A percentile compares a stretch with the other conserved stretches of the same genome.
phyloP scores from a whole-genome alignment of 768 basidiomycete genomes.

The Suillus ampliporus region DNA sequence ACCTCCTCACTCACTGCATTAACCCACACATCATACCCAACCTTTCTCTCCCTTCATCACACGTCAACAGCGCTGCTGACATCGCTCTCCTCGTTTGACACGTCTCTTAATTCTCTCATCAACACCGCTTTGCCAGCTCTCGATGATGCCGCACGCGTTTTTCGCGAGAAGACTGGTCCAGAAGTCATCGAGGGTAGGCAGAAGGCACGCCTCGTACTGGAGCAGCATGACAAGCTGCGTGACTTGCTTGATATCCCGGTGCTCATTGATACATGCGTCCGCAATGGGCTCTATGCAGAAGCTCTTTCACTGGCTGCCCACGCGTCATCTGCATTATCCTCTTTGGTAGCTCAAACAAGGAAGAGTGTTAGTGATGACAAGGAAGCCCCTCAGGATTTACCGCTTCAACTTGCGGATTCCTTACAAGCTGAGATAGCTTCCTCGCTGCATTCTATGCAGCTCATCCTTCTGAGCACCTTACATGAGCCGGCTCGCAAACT shows the following conservation, averaged over 20 bases:
- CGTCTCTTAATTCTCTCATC: conserved; percentile 74
- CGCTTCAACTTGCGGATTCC: conserved; percentile 45
- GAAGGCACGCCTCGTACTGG: conserved; percentile 84
- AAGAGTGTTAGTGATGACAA: background rate
- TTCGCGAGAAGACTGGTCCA: conserved; percentile 72
- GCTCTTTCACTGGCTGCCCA: conserved; percentile 86
- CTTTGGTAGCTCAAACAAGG: conserved; percentile 48
- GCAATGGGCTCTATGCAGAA: conserved; percentile 91
- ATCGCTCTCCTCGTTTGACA: conserved; percentile 76
- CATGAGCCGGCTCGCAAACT: conserved; percentile 85
- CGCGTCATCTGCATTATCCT: conserved; percentile 55
- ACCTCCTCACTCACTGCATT: conserved; percentile 89
- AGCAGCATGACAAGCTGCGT: conserved; percentile 91
- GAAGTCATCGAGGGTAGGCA: conserved; percentile 74
- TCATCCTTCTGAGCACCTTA: conserved; percentile 77
- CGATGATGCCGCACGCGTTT: conserved; percentile 72
- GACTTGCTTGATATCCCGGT: conserved; percentile 91
- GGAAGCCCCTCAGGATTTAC: background rate
- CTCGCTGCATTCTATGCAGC: conserved; percentile 69
- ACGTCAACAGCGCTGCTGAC: conserved; percentile 75
- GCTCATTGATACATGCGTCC: conserved; percentile 91
- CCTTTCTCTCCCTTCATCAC: conserved; percentile 86
- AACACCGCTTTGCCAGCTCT: conserved; percentile 73
- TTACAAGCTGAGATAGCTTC: conserved; percentile 70
- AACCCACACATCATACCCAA: conserved; percentile 89